Evolutionary conservation across 495 filamentous ascomycete species (phyloP).

Genomic region (Aspergillus baeticus): DNA sequence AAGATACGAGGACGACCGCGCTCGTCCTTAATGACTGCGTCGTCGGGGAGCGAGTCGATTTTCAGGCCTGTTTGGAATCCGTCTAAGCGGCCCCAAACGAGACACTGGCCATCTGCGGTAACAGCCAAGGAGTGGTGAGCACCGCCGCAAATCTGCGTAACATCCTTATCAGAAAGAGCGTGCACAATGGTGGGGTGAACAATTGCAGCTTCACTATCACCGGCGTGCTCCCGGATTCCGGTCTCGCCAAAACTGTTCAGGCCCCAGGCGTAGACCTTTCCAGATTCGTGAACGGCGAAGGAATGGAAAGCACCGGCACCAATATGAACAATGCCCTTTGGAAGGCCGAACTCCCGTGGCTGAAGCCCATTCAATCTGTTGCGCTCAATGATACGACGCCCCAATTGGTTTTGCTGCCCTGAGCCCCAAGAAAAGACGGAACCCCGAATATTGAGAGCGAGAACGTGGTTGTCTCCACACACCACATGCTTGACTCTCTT

Average conservation of each 20-base stretch:
- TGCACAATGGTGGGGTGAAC: slow-evolving; percentile 58
- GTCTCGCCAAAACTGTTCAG: slow-evolving; percentile 84
- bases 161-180: slow-evolving; percentile 46
- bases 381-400: slow-evolving; percentile 59
- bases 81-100: slow-evolving; percentile 63
- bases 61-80: slow-evolving; percentile 57
- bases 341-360: slow-evolving; percentile 68
- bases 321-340: slow-evolving; percentile 55
- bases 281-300: slow-evolving; percentile 71
- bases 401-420: slow-evolving; percentile 64
- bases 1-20: slow-evolving; percentile 53
- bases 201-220: slow-evolving; percentile 60
- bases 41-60: slow-evolving; percentile 46
- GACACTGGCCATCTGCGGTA: slow-evolving; percentile 50
- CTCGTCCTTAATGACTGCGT: slow-evolving; percentile 48
- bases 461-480: slow-evolving; percentile 61
- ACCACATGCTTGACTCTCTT: slow-evolving; percentile 56
- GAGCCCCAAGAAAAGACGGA: slow-evolving; percentile 62
- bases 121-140: slow-evolving; percentile 58
- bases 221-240: slow-evolving; percentile 67
- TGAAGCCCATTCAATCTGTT: slow-evolving; percentile 55
- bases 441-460: slow-evolving; percentile 57
- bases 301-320: slow-evolving; percentile 57
- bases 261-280: slow-evolving; percentile 79
- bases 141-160: slow-evolving; percentile 54